Evolutionary conservation across 164 flowering plant genomes (phyloP).

Genomic region (Tetracentron sinense): DNA sequence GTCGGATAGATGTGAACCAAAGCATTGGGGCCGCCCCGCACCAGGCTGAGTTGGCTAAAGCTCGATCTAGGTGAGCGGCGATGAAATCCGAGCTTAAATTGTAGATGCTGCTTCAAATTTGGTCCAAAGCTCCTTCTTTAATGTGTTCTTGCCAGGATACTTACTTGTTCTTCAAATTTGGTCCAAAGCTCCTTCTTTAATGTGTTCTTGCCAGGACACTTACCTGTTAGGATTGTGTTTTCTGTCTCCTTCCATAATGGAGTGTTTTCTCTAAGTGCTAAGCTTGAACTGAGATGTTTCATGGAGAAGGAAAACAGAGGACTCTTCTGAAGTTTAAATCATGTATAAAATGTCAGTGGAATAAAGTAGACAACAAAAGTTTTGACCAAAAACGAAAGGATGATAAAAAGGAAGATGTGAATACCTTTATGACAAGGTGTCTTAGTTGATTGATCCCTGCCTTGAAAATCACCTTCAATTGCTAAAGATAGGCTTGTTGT

Average conservation of each 20-base stretch:
- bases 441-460: conserved; percentile 1
- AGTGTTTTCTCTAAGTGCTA: conserved; percentile 43
- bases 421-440: conserved; percentile 33
- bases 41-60: too few relatives aligned
- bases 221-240: conserved; percentile 42
- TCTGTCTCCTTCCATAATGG: conserved; percentile 56
- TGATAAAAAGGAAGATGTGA: neutral
- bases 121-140: conserved; percentile 91
- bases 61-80: too few relatives aligned
- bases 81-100: too few relatives aligned
- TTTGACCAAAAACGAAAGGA: too few relatives aligned
- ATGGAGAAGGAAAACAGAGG: conserved; percentile 9
- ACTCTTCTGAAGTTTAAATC: neutral
- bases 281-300: conserved; percentile 24
- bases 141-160: conserved; percentile 85
- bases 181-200: conserved; percentile 92
- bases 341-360: neutral
- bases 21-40: too few relatives aligned
- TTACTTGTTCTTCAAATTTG: conserved; percentile 58
- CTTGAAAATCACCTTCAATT: conserved; percentile 15
- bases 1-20: too few relatives aligned
- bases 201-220: conserved; percentile 87
- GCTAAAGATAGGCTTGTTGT: conserved; percentile 5
- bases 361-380: too few relatives aligned
- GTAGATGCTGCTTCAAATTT: conserved; percentile 79